Evolutionary conservation across 148 eudicot species (phyloP).

Genomic region (Chenopodium suecicum): DNA sequence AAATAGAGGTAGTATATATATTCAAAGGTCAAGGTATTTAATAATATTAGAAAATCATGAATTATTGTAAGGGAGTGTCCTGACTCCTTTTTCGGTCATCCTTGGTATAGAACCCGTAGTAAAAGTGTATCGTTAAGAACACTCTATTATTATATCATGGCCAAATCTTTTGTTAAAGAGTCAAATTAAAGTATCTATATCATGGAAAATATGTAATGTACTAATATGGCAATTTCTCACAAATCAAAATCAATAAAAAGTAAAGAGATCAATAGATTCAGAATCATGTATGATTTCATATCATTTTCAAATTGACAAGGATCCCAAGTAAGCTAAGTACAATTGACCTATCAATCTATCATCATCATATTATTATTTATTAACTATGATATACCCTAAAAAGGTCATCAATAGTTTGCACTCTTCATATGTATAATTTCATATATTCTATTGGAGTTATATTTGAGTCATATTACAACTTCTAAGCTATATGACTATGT

Average conservation of each 20-base stretch:
- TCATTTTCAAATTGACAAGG: background rate
- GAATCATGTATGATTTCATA: background rate
- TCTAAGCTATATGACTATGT: background rate
- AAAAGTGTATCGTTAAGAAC: background rate
- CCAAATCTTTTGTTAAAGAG: constrained; percentile 23
- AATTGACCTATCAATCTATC: background rate
- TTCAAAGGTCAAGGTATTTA: too few relatives aligned
- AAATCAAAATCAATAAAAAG: background rate
- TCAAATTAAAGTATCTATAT: background rate
- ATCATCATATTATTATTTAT: too few relatives aligned
- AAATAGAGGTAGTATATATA: too few relatives aligned
- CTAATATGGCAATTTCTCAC: background rate
- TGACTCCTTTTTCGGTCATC: background rate
- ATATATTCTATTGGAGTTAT: too few relatives aligned
- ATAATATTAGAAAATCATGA: background rate
- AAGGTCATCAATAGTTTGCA: background rate
- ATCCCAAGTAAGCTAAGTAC: background rate
- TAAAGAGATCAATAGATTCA: background rate
- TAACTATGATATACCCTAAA: background rate
- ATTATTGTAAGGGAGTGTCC: background rate
- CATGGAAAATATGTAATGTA: too few relatives aligned
- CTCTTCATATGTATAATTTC: too few relatives aligned
- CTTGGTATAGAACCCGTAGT: background rate
- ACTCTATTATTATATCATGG: background rate
- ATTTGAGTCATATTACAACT: too few relatives aligned